Evolutionary conservation across 805 yeast species (phyloP), one percentile per base, ranked within the genome.

Genomic region (Saccharomycopsis selenospora): DNA sequence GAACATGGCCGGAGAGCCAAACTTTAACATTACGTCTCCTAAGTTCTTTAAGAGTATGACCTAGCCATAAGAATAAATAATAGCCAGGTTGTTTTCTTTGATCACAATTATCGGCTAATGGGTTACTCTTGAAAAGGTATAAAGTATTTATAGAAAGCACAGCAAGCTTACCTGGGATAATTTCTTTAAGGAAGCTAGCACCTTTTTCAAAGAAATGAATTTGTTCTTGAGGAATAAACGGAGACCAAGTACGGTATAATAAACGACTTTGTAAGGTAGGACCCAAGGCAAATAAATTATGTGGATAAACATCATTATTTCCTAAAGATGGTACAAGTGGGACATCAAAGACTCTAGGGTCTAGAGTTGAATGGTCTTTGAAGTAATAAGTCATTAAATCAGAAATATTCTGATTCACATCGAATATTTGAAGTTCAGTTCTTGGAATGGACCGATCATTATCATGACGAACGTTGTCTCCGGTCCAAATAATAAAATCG

Each of bases 401-500:
- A 3, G 87, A 72, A 7, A 85, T 76, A 24, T 68, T 55, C 53
- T 73, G 71, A 60, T 86, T 86, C 77, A 81, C 72, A 10, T 80
- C 82, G 53, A 85, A 77, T 42, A 87, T 87, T 49, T 80, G 77
- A 50, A 60, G 58, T 58, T 86, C 95, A 1, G 85, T 77, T 67
- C 96, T 75, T 2, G 95, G 96, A 58, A 67, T 66, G 18, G 62
- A 61, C 60, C 95, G 69, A 64, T 86, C 95, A 57, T 82, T 84
- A 62, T 86, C 95, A 62, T 86, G 95, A 48, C 95, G 72, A 42
- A 85, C 77, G 57, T 86, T 87, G 64, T 87, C 96, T 27, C 96
- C 96, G 0, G 95, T 86, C 95, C 95, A 87, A 11, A 87, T 75
- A 10, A 87, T 81, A 64, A 87, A 87, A 62, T 87, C 96, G 43